A percentile compares a stretch with the other conserved stretches of the same genome.
Evolutionary conservation across 1,139 yeast genomes (phyloP).

Genomic region (Nakaseomyces uthaithaninus): DNA sequence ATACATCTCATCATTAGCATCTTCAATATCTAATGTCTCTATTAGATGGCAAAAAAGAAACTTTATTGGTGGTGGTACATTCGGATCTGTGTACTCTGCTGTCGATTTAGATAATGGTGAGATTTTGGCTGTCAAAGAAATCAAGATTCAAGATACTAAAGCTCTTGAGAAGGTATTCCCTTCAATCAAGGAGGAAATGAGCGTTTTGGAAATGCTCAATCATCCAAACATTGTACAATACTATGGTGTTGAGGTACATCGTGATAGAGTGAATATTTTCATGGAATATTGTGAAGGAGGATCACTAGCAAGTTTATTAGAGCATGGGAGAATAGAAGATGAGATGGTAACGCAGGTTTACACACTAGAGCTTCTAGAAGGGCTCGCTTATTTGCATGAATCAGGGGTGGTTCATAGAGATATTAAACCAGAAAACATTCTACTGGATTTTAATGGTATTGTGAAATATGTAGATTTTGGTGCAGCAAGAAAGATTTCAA

Average conservation of each 20-base stretch:
- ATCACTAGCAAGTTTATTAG: conserved; percentile 72
- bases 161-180: conserved; percentile 81
- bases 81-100: conserved; percentile 90
- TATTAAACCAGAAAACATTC: conserved; percentile 89
- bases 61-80: conserved; percentile 90
- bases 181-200: conserved; percentile 90
- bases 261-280: conserved; percentile 89
- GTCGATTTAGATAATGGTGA: conserved; percentile 92
- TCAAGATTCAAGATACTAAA: conserved; percentile 81
- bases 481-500: conserved; percentile 89
- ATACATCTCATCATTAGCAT: conserved; percentile 75
- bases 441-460: conserved; percentile 86
- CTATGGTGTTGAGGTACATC: conserved; percentile 93
- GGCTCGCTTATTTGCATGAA: conserved; percentile 87
- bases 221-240: conserved; percentile 96
- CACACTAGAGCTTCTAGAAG: conserved; percentile 88
- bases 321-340: conserved; percentile 91
- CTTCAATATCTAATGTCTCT: conserved; percentile 82
- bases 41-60: conserved; percentile 97
- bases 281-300: conserved; percentile 99
- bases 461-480: conserved; percentile 96
- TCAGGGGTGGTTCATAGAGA: conserved; percentile 96
- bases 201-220: conserved; percentile 85
- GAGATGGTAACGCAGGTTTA: conserved; percentile 89
- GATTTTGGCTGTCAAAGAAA: conserved; percentile 94